Base-by-base conservation (phyloP, 2,329 filamentous ascomycete species). In the Zymoseptoria brevis region DNA sequence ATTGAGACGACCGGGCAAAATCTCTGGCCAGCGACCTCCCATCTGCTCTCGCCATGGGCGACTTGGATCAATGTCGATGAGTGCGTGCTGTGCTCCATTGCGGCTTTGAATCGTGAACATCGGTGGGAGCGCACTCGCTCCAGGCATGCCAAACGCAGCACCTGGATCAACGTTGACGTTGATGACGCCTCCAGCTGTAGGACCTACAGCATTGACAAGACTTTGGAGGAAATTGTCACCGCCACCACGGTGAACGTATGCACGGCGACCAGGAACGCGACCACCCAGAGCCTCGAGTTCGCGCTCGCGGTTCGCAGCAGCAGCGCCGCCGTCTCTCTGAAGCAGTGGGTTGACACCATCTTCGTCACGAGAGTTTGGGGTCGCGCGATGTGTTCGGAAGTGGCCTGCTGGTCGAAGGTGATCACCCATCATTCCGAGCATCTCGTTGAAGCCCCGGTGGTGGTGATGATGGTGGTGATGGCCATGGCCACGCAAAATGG, bases 311-410 rank as follows among this genome's bases (percentile, higher is more conserved):
- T 91, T 60, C 52, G 45, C 59, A 29, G 35, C 57, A 24, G 53
- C 41, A 19, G 53, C 26, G 51, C 51, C 61, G 11, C 56, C 59
- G 54, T 64, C 65, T 41, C 72, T 69, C 55, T 91, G 87, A 57
- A 97, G 83, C 11, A 97, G 80, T 50, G 93, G 93, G 69, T 97
- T 96, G 21, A 86, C 81, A 3, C 90, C 91, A 71, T 96, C 92
- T 64, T 96, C 90, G 35, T 82, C 80, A 26, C 80, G 80, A 58
- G 60, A 49, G 55, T 60, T 62, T n/a, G 63, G 63, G 2, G 61
- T 60, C 82, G 80, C 56, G 41, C 62, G 59, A 26, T 65, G 60
- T 41, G 60, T 62, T 29, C 64, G 56, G 55, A 60, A 60, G 22
- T 41, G 50, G 4, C 60, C 62, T 26, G 55, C 56, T 8, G 64